Conservation (phyloP, 1,284 basidiomycete genomes). For the Afroboletus lepidellus region DNA sequence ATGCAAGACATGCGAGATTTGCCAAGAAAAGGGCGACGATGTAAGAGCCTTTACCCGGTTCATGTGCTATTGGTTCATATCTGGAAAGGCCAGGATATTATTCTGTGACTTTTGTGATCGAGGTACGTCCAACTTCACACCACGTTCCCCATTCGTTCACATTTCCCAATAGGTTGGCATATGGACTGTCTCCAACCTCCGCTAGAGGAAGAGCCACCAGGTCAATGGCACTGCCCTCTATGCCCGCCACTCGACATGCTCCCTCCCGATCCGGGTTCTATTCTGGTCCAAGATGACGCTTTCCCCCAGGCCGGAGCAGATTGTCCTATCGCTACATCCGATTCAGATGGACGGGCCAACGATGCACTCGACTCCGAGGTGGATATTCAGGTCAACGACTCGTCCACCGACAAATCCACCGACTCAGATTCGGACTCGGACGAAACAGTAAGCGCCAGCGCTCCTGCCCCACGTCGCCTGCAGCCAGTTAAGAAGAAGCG, state of each 20-base stretch:
- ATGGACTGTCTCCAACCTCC: slow-evolving; percentile 83
- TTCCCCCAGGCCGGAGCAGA: slow-evolving; percentile 5
- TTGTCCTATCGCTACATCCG: slow-evolving; percentile 4
- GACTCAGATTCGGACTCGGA: slow-evolving; percentile 38
- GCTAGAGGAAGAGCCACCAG: slow-evolving; percentile 67
- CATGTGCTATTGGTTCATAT: slow-evolving; percentile 14
- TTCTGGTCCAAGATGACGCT: slow-evolving; percentile 9
- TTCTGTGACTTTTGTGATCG: slow-evolving; percentile 96
- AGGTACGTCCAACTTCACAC: slow-evolving; percentile 44
- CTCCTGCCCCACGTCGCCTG: slow-evolving; percentile 10
- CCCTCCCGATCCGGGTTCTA: slow-evolving; percentile 20
- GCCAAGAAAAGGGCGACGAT: slow-evolving; percentile 83
- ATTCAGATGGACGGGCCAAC: slow-evolving; percentile 6
- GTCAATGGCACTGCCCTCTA: slow-evolving; percentile 71
- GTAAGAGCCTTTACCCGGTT: slow-evolving; percentile 50
- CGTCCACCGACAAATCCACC: slow-evolving; percentile 28
- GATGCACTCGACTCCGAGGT: slow-evolving; percentile 17
- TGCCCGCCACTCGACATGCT: slow-evolving; percentile 44
- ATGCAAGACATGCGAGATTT: slow-evolving; percentile 93
- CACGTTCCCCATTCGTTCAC: slow-evolving; percentile 4
- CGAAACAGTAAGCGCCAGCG: slow-evolving; percentile 13
- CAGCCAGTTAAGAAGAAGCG: slow-evolving; percentile 32
- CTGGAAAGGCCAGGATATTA: slow-evolving; percentile 70
- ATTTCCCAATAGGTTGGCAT: slow-evolving; percentile 72
- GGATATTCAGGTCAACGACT: slow-evolving; percentile 20